Evolutionary conservation across 768 basidiomycete species (phyloP), one percentile per base, ranked within the genome.

Genomic region (Daedaleopsis sinensis): DNA sequence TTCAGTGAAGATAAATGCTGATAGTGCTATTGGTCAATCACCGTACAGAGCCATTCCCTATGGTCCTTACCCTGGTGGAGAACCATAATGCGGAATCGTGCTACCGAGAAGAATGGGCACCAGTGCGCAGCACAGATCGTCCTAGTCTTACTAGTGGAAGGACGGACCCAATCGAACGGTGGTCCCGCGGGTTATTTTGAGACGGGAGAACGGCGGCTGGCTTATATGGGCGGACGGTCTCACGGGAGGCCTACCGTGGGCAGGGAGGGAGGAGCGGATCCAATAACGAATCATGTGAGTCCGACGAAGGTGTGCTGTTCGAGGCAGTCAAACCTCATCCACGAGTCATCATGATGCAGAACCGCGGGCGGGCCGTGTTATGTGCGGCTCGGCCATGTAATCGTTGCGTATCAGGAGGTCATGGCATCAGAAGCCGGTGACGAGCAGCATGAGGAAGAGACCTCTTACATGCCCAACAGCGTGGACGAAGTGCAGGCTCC

Each of bases 181-280:
- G 7, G 16, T 27, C 18, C n/a, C 6, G 12, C 27, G n/a, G 32
- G 49, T 57, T 55, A 57, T 58, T 63, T 37, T 55, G 35, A 52
- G 56, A 54, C 52, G 37, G 39, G 19, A 39, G 39, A 44, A 43
- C 43, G 35, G 43, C 62, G 32, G 48, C 39, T 38, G 48, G 49
- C 56, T 55, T 39, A 52, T 37, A 51, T 38, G 24, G 39, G 11
- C 16, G 37, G 35, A 16, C 21, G 32, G 39, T 63, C 62, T 51
- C 62, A 63, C 62, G 53, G 46, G 36, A 39, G 32, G 18, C n/a
- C 10, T 16, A 38, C 52, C 62, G 62, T 63, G 62, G 56, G 62
- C 52, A 58, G 19, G 47, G 21, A 38, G 38, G 42, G 32, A 51
- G 44, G 49, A 35, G 39, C 35, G 35, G 53, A 11, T 37, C 27